Conservation (phyloP, 139 green algal species). For the Trebouxia sp. region DNA sequence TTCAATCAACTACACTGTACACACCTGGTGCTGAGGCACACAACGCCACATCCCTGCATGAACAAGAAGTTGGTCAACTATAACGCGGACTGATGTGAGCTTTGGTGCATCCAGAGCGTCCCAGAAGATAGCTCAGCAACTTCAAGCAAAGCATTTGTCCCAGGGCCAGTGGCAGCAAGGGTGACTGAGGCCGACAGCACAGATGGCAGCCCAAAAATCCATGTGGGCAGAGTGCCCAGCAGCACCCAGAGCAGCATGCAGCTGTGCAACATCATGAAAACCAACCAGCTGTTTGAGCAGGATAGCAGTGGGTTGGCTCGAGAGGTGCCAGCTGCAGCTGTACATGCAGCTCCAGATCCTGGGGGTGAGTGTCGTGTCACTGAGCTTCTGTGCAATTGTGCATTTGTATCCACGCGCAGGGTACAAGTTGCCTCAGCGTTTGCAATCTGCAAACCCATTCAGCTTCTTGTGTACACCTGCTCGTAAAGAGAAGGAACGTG, state of each 20-base stretch:
- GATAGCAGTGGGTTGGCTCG: constrained; percentile 7
- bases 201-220: constrained; percentile 12
- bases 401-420: too few relatives aligned
- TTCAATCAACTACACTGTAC: too few relatives aligned
- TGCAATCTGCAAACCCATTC: too few relatives aligned
- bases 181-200: background rate
- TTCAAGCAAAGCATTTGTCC: background rate
- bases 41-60: too few relatives aligned
- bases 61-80: too few relatives aligned
- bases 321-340: background rate
- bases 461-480: background rate
- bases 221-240: background rate
- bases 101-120: constrained; percentile 9
- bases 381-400: too few relatives aligned
- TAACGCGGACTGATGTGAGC: too few relatives aligned
- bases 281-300: constrained; percentile 27
- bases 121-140: constrained; percentile 4
- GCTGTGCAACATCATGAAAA: constrained; percentile 18
- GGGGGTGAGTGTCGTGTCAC: too few relatives aligned
- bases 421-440: too few relatives aligned
- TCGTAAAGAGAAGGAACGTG: background rate
- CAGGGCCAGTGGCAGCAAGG: background rate
- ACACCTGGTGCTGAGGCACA: too few relatives aligned
- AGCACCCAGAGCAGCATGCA: constrained; percentile 19
- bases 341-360: too few relatives aligned